Evolutionary conservation across 805 yeast species (phyloP).

Genomic region (Starmerella floricola): DNA sequence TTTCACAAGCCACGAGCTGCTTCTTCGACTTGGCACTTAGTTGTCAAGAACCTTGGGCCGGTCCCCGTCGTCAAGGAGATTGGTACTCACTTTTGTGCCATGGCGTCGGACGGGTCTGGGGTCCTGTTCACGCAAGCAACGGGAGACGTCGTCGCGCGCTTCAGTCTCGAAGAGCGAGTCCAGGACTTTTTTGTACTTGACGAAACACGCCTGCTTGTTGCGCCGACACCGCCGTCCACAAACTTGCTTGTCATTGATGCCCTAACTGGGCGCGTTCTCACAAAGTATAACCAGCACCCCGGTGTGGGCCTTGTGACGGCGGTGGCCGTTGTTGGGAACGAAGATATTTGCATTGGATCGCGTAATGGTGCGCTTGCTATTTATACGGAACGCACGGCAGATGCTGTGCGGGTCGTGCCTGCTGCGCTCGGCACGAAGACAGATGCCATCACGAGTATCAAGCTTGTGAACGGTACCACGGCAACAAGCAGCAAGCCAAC

Average conservation of each 20-base stretch:
- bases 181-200: slow-evolving; percentile 10
- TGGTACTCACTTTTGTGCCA: slow-evolving; percentile 1
- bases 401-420: background rate
- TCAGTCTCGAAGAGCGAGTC: background rate
- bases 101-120: slow-evolving; percentile 8
- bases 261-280: background rate
- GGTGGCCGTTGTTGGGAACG: background rate
- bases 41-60: background rate
- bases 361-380: slow-evolving; percentile 9
- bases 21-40: background rate
- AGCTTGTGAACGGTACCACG: background rate
- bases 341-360: slow-evolving; percentile 10
- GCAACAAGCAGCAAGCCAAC: too few species aligned
- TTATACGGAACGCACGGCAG: background rate
- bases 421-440: slow-evolving; percentile 11
- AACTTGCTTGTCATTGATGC: background rate
- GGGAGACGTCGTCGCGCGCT: background rate
- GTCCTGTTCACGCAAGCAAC: background rate
- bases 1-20: background rate
- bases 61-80: slow-evolving; percentile 9
- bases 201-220: background rate
- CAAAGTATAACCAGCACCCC: background rate
- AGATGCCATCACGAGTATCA: slow-evolving; percentile 25
- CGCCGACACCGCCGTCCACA: slow-evolving; percentile 2
- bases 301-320: background rate